phyloP scores from a whole-genome alignment of 768 basidiomycete genomes.

The Trametes maxima region DNA sequence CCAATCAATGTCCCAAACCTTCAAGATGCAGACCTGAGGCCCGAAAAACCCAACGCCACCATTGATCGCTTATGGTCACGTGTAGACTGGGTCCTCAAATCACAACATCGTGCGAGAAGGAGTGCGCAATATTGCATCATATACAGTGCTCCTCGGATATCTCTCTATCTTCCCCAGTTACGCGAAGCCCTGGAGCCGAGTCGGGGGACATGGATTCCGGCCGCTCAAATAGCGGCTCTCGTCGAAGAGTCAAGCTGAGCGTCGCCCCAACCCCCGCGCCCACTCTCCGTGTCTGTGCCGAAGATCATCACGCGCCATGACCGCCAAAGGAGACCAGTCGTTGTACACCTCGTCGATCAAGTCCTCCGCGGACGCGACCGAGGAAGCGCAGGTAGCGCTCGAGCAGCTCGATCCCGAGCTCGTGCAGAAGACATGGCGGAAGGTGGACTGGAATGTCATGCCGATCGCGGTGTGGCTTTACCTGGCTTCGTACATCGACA shows the following conservation, averaged over 20 bases:
- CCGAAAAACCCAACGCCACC: no score
- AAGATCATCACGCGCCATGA: slow-evolving; percentile 9
- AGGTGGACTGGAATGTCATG: slow-evolving; percentile 39
- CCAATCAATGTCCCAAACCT: no score
- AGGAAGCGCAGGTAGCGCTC: slow-evolving; percentile 13
- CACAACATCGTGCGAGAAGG: neutral
- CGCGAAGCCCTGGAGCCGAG: neutral
- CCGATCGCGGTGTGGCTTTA: slow-evolving; percentile 42
- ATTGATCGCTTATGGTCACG: neutral
- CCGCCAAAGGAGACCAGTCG: slow-evolving; percentile 7
- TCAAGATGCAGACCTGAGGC: no score
- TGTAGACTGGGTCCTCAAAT: neutral
- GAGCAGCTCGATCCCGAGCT: slow-evolving; percentile 24
- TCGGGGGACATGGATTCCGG: neutral
- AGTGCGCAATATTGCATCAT: slow-evolving; percentile 19
- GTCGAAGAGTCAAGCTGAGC: neutral
- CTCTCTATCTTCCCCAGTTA: neutral
- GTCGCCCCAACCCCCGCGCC: slow-evolving; percentile 2
- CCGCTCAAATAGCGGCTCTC: slow-evolving; percentile 2
- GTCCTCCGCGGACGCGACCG: slow-evolving; percentile 10
- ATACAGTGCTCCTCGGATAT: neutral
- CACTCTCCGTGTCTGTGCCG: neutral
- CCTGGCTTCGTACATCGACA: slow-evolving; percentile 37
- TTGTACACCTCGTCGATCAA: slow-evolving; percentile 11
- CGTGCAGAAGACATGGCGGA: slow-evolving; percentile 31